These are phyloP conservation scores for Fomitiporia mediterranea DNA, from an alignment of 1,284 basidiomycete genomes.

Conservation along the genomic window DNA sequence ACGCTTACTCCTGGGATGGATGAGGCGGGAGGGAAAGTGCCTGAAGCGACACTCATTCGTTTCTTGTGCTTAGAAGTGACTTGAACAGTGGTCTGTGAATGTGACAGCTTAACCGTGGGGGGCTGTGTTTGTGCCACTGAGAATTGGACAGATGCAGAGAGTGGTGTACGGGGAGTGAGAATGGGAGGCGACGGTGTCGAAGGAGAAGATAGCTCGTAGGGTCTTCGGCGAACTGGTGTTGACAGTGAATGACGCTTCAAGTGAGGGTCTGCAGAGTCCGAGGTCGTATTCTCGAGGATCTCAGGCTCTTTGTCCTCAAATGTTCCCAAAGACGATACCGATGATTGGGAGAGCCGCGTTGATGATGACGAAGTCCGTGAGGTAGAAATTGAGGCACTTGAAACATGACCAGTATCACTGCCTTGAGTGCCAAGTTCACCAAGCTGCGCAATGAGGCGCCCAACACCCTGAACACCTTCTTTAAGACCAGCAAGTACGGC, in stretches of 20 bases:
- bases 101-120: neutral
- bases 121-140: neutral
- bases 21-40: conserved; percentile 27
- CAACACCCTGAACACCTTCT: conserved; percentile 59
- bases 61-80: conserved; percentile 6
- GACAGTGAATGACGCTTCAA: conserved; percentile 7
- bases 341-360: conserved; percentile 38
- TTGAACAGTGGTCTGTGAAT: neutral
- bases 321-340: conserved; percentile 26
- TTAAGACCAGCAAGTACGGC: conserved; percentile 54
- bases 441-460: conserved; percentile 46
- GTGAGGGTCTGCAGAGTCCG: neutral
- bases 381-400: conserved; percentile 30
- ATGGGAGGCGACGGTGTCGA: conserved; percentile 6
- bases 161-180: conserved; percentile 6
- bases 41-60: conserved; percentile 13
- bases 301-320: neutral
- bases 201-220: conserved; percentile 15
- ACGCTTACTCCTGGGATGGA: conserved; percentile 31
- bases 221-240: conserved; percentile 5
- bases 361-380: conserved; percentile 27
- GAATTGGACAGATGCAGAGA: neutral
- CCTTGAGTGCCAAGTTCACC: conserved; percentile 27
- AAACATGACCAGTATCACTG: conserved; percentile 25
- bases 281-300: neutral